Percentiles rank a stretch among this genome's conserved stretches.
Conservation (phyloP, 192 early-diverging fungal species). For the Entophlyctis helioformis region DNA sequence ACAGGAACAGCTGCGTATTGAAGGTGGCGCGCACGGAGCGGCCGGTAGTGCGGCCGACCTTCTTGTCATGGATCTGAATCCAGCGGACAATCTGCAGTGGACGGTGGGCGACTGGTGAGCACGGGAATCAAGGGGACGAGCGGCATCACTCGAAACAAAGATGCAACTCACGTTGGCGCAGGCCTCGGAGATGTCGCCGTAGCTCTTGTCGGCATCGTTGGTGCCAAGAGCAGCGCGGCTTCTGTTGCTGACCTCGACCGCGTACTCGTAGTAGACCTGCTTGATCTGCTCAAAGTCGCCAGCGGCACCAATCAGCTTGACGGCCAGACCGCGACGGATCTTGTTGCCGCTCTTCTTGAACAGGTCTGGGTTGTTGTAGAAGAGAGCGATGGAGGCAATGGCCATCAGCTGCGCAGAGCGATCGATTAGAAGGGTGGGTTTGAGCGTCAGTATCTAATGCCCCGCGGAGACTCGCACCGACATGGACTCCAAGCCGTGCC, state of each 20-base stretch:
- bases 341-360: slow-evolving; percentile 71
- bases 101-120: no score
- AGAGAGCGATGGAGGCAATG: slow-evolving; percentile 74
- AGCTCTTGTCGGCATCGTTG: slow-evolving; percentile 20
- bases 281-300: slow-evolving; percentile 28
- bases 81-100: slow-evolving; percentile 22
- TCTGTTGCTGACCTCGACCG: slow-evolving; percentile 16
- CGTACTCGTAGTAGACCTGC: slow-evolving; percentile 21
- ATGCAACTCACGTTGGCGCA: no score
- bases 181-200: slow-evolving; percentile 1
- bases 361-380: slow-evolving; percentile 76
- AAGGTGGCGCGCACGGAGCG: no score
- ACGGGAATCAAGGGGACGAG: no score
- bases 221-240: slow-evolving; percentile 16
- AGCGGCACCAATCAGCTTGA: slow-evolving; percentile 27
- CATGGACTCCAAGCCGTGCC: no score
- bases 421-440: background rate
- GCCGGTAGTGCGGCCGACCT: slow-evolving; percentile 1
- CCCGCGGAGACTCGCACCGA: no score
- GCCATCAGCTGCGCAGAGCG: slow-evolving; percentile 61
- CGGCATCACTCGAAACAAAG: no score
- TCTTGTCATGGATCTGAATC: slow-evolving; percentile 19
- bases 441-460: no score
- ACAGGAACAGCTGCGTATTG: no score
- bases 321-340: slow-evolving; percentile 58